Conservation (phyloP, 257 asterid species). For the Gentiana macrophylla region DNA sequence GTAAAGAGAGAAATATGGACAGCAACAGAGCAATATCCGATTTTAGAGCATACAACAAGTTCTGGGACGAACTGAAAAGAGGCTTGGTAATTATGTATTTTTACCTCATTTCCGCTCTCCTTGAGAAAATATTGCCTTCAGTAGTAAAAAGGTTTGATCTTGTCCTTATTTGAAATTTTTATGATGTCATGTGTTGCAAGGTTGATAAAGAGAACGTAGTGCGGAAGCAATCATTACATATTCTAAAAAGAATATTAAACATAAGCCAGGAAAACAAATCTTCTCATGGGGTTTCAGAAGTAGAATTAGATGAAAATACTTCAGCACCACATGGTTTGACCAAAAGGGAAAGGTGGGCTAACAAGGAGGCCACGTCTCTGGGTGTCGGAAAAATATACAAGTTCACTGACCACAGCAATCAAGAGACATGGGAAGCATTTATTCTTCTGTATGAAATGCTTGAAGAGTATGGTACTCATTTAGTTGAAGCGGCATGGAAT, state of each 20-base stretch:
- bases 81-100: slow-evolving; percentile 62
- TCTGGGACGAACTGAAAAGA: slow-evolving; percentile 77
- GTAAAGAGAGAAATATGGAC: slow-evolving; percentile 29
- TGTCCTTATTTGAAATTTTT: neutral
- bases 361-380: slow-evolving; percentile 74
- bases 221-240: slow-evolving; percentile 74
- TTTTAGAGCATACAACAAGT: slow-evolving; percentile 41
- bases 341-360: slow-evolving; percentile 84
- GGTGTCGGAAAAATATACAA: slow-evolving; percentile 64
- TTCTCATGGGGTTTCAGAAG: slow-evolving; percentile 28
- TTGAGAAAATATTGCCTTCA: neutral
- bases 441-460: slow-evolving; percentile 92
- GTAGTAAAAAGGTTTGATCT: neutral
- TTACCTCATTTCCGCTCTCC: neutral
- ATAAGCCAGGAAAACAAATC: slow-evolving; percentile 37
- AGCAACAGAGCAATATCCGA: slow-evolving; percentile 33
- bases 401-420: slow-evolving; percentile 26
- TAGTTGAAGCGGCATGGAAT: slow-evolving; percentile 98
- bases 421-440: slow-evolving; percentile 83
- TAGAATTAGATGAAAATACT: slow-evolving; percentile 28
- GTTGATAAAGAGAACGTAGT: slow-evolving; percentile 63
- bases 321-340: slow-evolving; percentile 30
- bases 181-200: slow-evolving; percentile 21
- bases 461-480: slow-evolving; percentile 94
- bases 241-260: slow-evolving; percentile 48